Evolutionary conservation across 2,329 filamentous ascomycete species (phyloP), one percentile per base, ranked within the genome.

Genomic region (Pyrenochaeta sp.): DNA sequence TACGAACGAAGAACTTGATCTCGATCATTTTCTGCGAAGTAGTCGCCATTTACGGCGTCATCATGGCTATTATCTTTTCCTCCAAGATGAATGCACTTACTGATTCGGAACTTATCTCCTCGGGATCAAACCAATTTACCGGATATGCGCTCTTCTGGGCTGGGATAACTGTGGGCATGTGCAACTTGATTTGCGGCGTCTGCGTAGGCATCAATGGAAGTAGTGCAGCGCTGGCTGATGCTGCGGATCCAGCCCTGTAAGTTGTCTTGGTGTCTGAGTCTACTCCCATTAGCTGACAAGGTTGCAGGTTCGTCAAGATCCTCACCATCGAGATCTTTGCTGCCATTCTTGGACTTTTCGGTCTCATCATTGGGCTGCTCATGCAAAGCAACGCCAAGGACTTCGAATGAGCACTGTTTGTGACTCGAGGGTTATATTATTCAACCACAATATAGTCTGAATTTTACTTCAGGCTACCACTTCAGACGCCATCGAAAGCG

Each of bases 21-120:
- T 98, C 94, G 73, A 99, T 99, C 80, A 98, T 99, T 82, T 99
- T 99, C 83, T 99, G 95, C 84, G 95, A 99, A 83, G 95, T 99
- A 75, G 95, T 99, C 74, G 95, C 95, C 80, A 99, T 99, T 80
- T 99, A 99, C 85, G 96, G 96, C 72, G 94, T 99, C 81, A 99
- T 99, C 82, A 99, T 99, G 93, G 91, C 93, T 72, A 99, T 99
- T 78, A 91, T 99, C 73, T 98, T 98, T 83, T 96, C 93, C 44
- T 86, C 93, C 61, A 96, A 97, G 80, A 82, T 99, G 70, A 85
- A 86, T 69, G 78, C 85, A 54, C 85, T 95, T 30, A 85, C 85
- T 55, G 86, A 89, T 39, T 84, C 85, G 19, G 86, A 90, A 32
- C 84, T 85, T 34, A 79, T 93, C 30, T 91, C 90, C 81, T 90